Evolutionary conservation across 352 stramenopile species (phyloP), one percentile per base, ranked within the genome.

Genomic region (Thalassiosira allenii): DNA sequence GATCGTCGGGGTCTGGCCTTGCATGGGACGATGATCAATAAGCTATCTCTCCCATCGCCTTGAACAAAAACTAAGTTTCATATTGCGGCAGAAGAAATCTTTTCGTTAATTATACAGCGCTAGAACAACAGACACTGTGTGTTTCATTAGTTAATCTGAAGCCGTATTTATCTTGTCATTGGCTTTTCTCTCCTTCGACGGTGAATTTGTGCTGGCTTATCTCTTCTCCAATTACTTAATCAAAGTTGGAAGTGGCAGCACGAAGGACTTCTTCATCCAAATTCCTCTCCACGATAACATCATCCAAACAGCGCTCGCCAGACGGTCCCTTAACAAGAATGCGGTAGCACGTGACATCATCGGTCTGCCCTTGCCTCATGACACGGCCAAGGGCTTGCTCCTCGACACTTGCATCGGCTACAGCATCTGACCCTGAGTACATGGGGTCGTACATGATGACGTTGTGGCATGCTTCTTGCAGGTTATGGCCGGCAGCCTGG

Each of bases 391-490:
- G 40, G 29, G 78, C 78, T 40, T 86, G 78, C 58, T 79, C 53
- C 44, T 86, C 78, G 12, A 75, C 69, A 34, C 72, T 83, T 33
- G 71, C 67, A 67, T 86, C 78, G 22, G 66, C 72, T 6, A 86
- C 71, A 54, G 75, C 65, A 83, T 83, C 75, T 17, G 49, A 67
- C 3, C 69, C 72, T 44, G 63, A 76, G 49, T 80, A 86, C 64
- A 83, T 79, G 3, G 78, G 78, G 34, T 78, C 63, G 66, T 79
- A 86, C 52, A 86, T 75, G 30, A 86, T 83, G 17, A 86, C 71
- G 64, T 86, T 78, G 59, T 86, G 57, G 33, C 78, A 86, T 44
- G 67, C 78, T 49, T 75, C 65, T 74, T 86, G 78, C 5, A 86
- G 53, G 44, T 86, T 86, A 41, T 79, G 72, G 9, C 78, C 78